Evolutionary conservation across 2,329 filamentous ascomycete species (phyloP), one percentile per base, ranked within the genome.

Genomic region (Phaeosphaeriaceae sp.): DNA sequence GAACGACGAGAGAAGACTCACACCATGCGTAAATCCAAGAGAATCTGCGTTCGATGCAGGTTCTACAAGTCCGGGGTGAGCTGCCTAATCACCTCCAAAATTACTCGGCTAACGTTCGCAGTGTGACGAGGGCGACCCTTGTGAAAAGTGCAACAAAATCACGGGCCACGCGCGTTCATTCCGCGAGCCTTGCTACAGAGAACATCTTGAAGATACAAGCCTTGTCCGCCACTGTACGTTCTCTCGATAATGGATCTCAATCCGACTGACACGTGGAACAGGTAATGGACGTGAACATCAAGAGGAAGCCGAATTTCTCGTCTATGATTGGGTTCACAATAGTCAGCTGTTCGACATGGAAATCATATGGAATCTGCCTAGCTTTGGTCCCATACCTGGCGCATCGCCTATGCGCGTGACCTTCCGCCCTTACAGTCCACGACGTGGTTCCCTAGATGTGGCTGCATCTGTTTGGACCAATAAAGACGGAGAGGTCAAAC

Each of bases 271-370:
- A n/a, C 21, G 30, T 10, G n/a, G 22, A 28, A 42, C 51, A 74
- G 74, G 73, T 54, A 77, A 78, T 60, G 75, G 74, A 15, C 73
- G 75, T 28, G 75, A 76, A 48, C 69, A 72, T 42, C 75, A 78
- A 55, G 64, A 68, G 26, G 70, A 76, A 54, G 75, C 70, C 17
- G 69, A 72, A 26, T 78, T 76, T 30, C 51, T 73, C 21, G 60
- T 56, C 11, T 76, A 74, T 44, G 69, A 70, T 30, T 77, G 71
- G 71, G 58, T 70, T 28, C 61, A 68, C 13, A 67, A 65, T 42
- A 66, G 64, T 42, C 57, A 67, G 35, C 59, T 72, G 10, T 65
- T 68, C 43, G 63, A 66, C 6, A 76, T 78, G 71, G 70, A 73
- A 8, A 68, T 78, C 15, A 54, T 72, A 9, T 78, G 75, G 75